These are phyloP conservation scores for Triadica sebifera DNA, from an alignment of 345 rosid genomes.

Conservation along the genomic window DNA sequence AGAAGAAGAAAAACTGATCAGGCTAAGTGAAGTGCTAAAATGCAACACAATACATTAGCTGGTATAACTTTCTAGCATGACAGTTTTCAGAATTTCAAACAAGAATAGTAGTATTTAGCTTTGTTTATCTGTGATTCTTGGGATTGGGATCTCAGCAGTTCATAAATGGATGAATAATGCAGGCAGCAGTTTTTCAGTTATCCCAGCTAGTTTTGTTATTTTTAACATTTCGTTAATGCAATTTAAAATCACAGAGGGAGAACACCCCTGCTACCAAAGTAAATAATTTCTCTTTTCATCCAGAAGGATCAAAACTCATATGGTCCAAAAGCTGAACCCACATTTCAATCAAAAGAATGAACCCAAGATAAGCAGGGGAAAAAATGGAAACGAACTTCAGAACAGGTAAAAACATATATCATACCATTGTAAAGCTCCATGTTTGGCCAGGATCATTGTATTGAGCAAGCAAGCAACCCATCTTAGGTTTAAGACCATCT, in stretches of 20 bases:
- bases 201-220: too few species aligned
- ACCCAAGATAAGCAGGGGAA: constrained; percentile 5
- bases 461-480: constrained; percentile 80
- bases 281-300: neutral
- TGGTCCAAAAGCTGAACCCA: neutral
- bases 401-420: neutral
- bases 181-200: neutral
- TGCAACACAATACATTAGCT: too few species aligned
- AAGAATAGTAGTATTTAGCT: too few species aligned
- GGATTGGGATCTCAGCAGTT: neutral
- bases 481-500: constrained; percentile 64
- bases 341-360: neutral
- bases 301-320: neutral
- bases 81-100: too few species aligned
- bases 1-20: too few species aligned
- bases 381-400: constrained; percentile 5
- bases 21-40: too few species aligned
- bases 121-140: too few species aligned
- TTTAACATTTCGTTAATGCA: too few species aligned
- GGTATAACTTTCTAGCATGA: too few species aligned
- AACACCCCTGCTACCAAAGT: neutral
- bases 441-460: constrained; percentile 91
- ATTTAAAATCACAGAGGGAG: neutral
- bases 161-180: neutral
- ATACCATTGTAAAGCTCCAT: constrained; percentile 69